A percentile compares a stretch with the other conserved stretches of the same genome.
phyloP scores from a whole-genome alignment of 441 rosid genomes.

The Bocquillonia castaneifolia region DNA sequence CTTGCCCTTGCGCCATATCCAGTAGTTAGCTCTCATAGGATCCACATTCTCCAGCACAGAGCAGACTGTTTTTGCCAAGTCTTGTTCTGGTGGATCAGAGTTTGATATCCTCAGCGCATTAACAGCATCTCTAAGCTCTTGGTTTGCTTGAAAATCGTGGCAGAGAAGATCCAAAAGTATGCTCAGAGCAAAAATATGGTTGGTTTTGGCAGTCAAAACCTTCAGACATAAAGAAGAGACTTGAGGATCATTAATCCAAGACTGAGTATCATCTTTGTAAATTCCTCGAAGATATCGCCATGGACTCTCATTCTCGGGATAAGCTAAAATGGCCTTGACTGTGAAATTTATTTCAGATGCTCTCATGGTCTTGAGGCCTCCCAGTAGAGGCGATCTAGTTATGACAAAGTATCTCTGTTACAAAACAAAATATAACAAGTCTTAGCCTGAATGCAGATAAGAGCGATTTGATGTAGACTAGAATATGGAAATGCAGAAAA shows the following conservation, averaged over 20 bases:
- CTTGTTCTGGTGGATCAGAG: slow-evolving; percentile 29
- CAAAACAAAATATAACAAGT: slow-evolving; percentile 2
- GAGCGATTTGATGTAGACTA: background rate
- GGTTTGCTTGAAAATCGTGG: slow-evolving; percentile 55
- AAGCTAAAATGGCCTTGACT: slow-evolving; percentile 48
- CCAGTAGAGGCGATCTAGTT: slow-evolving; percentile 59
- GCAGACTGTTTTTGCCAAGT: slow-evolving; percentile 55
- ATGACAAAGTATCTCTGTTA: slow-evolving; percentile 74
- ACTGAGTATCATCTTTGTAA: slow-evolving; percentile 50
- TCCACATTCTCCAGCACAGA: slow-evolving; percentile 54
- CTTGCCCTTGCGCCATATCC: slow-evolving; percentile 76
- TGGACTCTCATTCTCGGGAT: slow-evolving; percentile 80
- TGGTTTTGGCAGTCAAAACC: slow-evolving; percentile 42
- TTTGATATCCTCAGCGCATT: slow-evolving; percentile 43
- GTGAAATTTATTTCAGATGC: slow-evolving; percentile 75
- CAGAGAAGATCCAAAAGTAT: slow-evolving; percentile 73
- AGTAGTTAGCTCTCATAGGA: slow-evolving; percentile 67
- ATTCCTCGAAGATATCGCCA: slow-evolving; percentile 92
- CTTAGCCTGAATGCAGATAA: background rate
- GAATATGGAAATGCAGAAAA: slow-evolving; percentile 4
- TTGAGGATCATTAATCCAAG: slow-evolving; percentile 51
- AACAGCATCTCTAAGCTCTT: slow-evolving; percentile 55
- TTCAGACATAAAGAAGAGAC: slow-evolving; percentile 59
- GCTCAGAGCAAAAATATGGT: slow-evolving; percentile 62
- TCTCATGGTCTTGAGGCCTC: slow-evolving; percentile 67